Base-by-base conservation (phyloP, 495 filamentous ascomycete genomes). In the Penicillium goetzii region DNA sequence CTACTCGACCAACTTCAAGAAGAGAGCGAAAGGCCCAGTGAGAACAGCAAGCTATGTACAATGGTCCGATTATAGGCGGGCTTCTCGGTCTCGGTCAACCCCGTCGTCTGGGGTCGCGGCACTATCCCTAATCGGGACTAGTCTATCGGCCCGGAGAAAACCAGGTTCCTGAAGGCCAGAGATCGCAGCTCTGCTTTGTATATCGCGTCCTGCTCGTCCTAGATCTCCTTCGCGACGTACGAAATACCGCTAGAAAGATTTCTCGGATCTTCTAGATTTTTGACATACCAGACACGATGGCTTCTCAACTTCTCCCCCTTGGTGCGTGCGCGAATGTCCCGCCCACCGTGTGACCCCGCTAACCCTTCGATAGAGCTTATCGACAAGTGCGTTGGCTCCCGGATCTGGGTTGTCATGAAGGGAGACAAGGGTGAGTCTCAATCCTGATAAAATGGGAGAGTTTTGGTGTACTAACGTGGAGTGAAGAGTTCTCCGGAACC, bases 381-480 rank as follows among this genome's bases (percentile, higher is more conserved):
- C 78, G 95, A 99, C 79, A 97, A 97, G 78, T 98, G 96, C 77
- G 92, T 98, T 60, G 95, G 96, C 40, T 97, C 94, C 23, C 89
- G 88, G 68, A 97, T 99, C 76, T 98, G 95, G 95, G 93, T 99
- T 60, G 86, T 99, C 76, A 98, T 98, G 95, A 97, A 98, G 80
- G 92, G 92, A 63, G 95, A 97, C 76, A 97, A 97, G 82, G 95
- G 95, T 90, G 74, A 66, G 69, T 43, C 11, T 25, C 5, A 1
- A 50, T 15, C 19, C 2, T 59, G 26, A 28, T 21, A 8, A 8
- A 10, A 19, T 25, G 23, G 30, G 58, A 19, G 17, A 40, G 2
- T 51, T 28, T 17, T 43, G 36, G 14, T 36, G 26, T 59, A 58
- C 70, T 76, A 30, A 80, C 56, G 8, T 56, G 58, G 32, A 23